phyloP scores from a whole-genome alignment of 1,284 basidiomycete species.

The Sanghuangporus baumii region DNA sequence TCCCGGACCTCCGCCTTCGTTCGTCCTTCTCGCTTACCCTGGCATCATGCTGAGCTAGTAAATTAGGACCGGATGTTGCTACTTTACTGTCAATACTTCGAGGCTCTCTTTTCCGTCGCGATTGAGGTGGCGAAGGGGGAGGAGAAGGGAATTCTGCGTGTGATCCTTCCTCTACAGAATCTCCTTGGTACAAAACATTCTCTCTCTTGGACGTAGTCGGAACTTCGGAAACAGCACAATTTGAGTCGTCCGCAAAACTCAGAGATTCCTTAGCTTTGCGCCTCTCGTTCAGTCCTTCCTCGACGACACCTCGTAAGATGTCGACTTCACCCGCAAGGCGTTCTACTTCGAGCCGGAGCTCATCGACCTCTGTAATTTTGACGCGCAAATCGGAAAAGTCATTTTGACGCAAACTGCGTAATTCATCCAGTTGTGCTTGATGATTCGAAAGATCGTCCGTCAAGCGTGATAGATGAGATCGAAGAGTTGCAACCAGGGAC shows the following conservation, averaged over 20 bases:
- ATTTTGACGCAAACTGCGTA: slow-evolving; percentile 56
- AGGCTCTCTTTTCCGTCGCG: not conserved
- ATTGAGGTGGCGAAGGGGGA: slow-evolving; percentile 10
- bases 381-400: slow-evolving; percentile 56
- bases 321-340: slow-evolving; percentile 76
- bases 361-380: slow-evolving; percentile 57
- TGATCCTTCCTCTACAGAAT: not conserved
- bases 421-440: slow-evolving; percentile 56
- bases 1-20: slow-evolving; percentile 45
- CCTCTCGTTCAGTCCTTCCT: slow-evolving; percentile 74
- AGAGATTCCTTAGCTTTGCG: slow-evolving; percentile 32
- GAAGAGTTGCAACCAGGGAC: slow-evolving; percentile 65
- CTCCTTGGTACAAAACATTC: not conserved
- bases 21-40: slow-evolving; percentile 45
- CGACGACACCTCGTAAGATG: slow-evolving; percentile 75
- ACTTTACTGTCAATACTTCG: slow-evolving; percentile 25
- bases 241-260: not conserved
- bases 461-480: slow-evolving; percentile 67
- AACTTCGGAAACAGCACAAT: not conserved
- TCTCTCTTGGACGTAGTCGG: not conserved
- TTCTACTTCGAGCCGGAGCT: slow-evolving; percentile 63
- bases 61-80: slow-evolving; percentile 36
- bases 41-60: slow-evolving; percentile 5
- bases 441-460: slow-evolving; percentile 74
- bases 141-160: slow-evolving; percentile 7